phyloP scores from a whole-genome alignment of 1,139 yeast genomes.

The Suhomyces ambrosiae region DNA sequence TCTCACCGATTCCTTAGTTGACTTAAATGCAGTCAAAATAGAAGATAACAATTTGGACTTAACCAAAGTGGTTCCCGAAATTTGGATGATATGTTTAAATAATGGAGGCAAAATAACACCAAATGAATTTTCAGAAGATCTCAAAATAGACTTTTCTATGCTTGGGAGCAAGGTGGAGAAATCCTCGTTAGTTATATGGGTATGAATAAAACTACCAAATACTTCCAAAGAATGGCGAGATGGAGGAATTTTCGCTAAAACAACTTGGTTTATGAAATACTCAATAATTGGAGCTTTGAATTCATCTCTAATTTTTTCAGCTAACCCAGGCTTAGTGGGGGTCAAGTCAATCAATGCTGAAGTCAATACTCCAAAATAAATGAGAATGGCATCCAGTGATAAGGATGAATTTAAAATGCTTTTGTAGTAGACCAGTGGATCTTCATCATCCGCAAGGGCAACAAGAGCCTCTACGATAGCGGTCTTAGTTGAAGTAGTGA shows the following conservation, averaged over 20 bases:
- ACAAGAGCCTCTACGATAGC: constrained; percentile 25
- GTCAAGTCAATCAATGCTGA: constrained; percentile 39
- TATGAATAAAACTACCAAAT: constrained; percentile 44
- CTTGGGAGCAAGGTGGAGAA: constrained; percentile 52
- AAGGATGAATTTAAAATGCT: constrained; percentile 11
- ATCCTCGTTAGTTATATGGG: constrained; percentile 44
- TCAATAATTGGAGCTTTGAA: constrained; percentile 17
- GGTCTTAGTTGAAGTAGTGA: constrained; percentile 40
- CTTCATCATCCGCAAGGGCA: constrained; percentile 2
- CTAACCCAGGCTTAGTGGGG: constrained; percentile 44
- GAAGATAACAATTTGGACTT: constrained; percentile 58
- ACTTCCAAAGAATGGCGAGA: constrained; percentile 22
- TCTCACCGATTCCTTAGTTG: constrained; percentile 69
- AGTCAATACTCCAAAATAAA: constrained; percentile 44
- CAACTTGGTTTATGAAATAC: constrained; percentile 39
- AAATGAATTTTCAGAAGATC: constrained; percentile 79
- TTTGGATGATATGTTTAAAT: constrained; percentile 34
- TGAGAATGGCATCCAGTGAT: constrained; percentile 15
- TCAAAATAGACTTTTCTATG: constrained; percentile 73
- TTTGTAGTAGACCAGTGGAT: constrained; percentile 8
- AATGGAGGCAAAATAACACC: constrained; percentile 54
- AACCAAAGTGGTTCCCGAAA: constrained; percentile 26
- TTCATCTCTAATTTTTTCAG: constrained; percentile 23
- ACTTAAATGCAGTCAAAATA: constrained; percentile 65
- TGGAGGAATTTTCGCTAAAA: constrained; percentile 50